Evolutionary conservation across 2,329 filamentous ascomycete genomes (phyloP).

Genomic region (Paracorniculantispora psalliotae): DNA sequence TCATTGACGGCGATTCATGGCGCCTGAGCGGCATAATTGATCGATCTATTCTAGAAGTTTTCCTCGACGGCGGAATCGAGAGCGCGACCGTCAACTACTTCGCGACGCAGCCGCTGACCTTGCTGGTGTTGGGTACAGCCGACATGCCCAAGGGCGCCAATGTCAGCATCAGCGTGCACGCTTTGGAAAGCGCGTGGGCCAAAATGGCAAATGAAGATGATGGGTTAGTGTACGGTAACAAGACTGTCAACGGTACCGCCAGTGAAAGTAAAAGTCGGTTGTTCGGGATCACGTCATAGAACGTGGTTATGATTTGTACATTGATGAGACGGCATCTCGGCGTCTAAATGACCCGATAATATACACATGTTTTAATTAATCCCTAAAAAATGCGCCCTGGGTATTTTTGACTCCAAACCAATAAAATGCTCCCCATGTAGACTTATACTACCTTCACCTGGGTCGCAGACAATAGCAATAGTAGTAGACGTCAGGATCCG

Average conservation of each 20-base stretch:
- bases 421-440: not conserved
- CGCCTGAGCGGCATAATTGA: slow-evolving; percentile 30
- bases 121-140: slow-evolving; percentile 18
- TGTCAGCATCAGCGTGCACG: slow-evolving; percentile 21
- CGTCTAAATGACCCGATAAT: not conserved
- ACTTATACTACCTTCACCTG: slow-evolving; percentile 7
- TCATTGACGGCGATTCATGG: slow-evolving; percentile 20
- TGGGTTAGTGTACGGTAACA: slow-evolving; percentile 13
- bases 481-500: slow-evolving; percentile 43
- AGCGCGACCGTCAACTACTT: slow-evolving; percentile 29
- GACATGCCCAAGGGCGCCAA: slow-evolving; percentile 19
- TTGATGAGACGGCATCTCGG: not conserved
- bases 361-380: slow-evolving; percentile 4
- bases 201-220: slow-evolving; percentile 3
- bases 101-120: slow-evolving; percentile 22
- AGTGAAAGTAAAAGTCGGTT: not conserved
- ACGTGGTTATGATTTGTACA: not conserved
- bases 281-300: not conserved
- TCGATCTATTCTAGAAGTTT: slow-evolving; percentile 31
- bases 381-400: not conserved
- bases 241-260: not conserved
- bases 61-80: slow-evolving; percentile 29
- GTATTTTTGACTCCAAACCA: not conserved
- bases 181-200: slow-evolving; percentile 25
- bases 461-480: slow-evolving; percentile 41